Evolutionary conservation across 352 stramenopile species (phyloP), one percentile per base, ranked within the genome.

Genomic region (Peronospora tabacina): DNA sequence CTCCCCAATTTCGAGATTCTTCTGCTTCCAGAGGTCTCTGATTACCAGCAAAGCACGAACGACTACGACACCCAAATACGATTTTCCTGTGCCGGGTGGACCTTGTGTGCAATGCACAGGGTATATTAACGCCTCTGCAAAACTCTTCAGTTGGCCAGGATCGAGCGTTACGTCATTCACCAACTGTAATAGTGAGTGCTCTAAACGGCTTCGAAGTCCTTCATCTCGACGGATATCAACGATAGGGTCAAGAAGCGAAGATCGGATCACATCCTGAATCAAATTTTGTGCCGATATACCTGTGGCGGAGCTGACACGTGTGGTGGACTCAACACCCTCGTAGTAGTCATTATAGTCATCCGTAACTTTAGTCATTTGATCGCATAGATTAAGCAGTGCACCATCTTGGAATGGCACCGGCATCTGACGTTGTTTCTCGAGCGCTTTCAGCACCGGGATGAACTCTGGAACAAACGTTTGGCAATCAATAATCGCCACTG

Each of bases 91-190:
- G n/a, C 85, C 75, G 24, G 79, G 71, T 17, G 87, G 87, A 5
- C 87, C 87, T 61, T 96, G 87, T 5, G 86, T 90, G 22, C 90
- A 87, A 45, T 87, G 74, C 29, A 95, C 85, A n/a, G 80, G 65
- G 30, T 83, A 82, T 12, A 68, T 68, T 10, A 96, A 61, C 2
- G 75, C 70, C n/a, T 73, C 65, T 8, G 87, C 55, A 52, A 91
- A 94, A 39, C 68, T 82, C 32, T 83, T 74, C 2, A 95, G 52
- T 41, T 90, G 75, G 5, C 82, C 83, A 15, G 51, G 48, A 56
- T 90, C 76, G 11, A 90, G 58, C 3, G 80, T 91, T 36, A 77
- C 67, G 9, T 52, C 51, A 7, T 56, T 50, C 11, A 92, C 61
- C 12, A 95, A 29, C 1, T 38, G 8, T 7, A 68, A 22, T 20